Evolutionary conservation across 805 yeast genomes (phyloP).

Genomic region (Alloascoidea hylecoeti): DNA sequence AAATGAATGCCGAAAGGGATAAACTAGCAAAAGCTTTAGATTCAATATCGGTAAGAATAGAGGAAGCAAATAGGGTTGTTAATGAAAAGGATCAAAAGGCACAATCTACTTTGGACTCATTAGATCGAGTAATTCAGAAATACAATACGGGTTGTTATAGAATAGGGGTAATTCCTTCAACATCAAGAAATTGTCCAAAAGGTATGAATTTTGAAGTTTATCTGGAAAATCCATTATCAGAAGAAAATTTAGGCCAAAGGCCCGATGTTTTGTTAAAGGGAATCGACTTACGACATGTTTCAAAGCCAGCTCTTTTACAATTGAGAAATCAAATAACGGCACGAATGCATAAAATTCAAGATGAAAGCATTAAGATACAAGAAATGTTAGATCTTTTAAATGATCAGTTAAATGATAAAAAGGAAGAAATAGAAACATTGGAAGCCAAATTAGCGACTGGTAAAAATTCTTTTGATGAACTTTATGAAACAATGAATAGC

Average conservation of each 20-base stretch:
- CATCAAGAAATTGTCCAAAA: slow-evolving; percentile 10
- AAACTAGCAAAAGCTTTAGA: slow-evolving; percentile 41
- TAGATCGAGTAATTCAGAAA: slow-evolving; percentile 36
- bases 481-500: slow-evolving; percentile 37
- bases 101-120: slow-evolving; percentile 30
- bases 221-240: slow-evolving; percentile 23
- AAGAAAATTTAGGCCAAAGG: slow-evolving; percentile 29
- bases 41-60: slow-evolving; percentile 24
- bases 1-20: slow-evolving; percentile 47
- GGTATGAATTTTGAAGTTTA: slow-evolving; percentile 23
- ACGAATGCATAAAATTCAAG: slow-evolving; percentile 35
- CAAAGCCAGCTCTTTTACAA: slow-evolving; percentile 22
- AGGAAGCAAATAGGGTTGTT: slow-evolving; percentile 29
- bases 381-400: slow-evolving; percentile 41
- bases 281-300: slow-evolving; percentile 21
- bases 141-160: slow-evolving; percentile 43
- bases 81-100: slow-evolving; percentile 35
- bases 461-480: slow-evolving; percentile 39
- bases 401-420: slow-evolving; percentile 41
- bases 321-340: slow-evolving; percentile 31
- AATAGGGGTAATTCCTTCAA: slow-evolving; percentile 21
- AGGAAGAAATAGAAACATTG: slow-evolving; percentile 39
- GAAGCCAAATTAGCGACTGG: slow-evolving; percentile 39
- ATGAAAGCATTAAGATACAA: slow-evolving; percentile 40
- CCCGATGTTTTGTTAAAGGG: slow-evolving; percentile 25